Conservation (phyloP, 1,284 basidiomycete species). For the Abortiporus biennis region DNA sequence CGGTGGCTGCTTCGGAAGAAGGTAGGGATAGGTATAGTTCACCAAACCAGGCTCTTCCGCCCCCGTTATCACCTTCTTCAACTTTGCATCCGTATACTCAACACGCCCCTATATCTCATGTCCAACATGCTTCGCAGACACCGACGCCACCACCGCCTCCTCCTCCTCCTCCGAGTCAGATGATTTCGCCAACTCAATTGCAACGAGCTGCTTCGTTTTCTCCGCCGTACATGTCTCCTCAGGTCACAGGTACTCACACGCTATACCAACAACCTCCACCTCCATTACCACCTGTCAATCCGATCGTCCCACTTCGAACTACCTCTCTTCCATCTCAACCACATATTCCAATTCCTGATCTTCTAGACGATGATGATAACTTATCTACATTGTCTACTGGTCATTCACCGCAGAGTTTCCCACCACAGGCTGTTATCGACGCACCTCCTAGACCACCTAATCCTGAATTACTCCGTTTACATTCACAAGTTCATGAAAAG, state of each 20-base stretch:
- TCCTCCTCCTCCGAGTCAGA: conserved; percentile 2
- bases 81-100: background rate
- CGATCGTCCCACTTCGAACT: conserved; percentile 10
- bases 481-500: conserved; percentile 74
- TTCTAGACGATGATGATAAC: conserved; percentile 31
- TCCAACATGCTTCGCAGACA: background rate
- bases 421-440: conserved; percentile 26
- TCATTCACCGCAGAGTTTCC: conserved; percentile 12
- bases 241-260: conserved; percentile 9
- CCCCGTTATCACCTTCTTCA: background rate
- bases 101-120: conserved; percentile 1
- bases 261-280: conserved; percentile 18
- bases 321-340: conserved; percentile 20
- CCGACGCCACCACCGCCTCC: background rate
- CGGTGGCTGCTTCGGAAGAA: conserved; percentile 1
- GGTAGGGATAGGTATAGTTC: too few species aligned
- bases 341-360: conserved; percentile 24
- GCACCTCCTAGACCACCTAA: conserved; percentile 84
- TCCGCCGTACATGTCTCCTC: conserved; percentile 19
- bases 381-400: conserved; percentile 12
- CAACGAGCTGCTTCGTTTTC: conserved; percentile 15
- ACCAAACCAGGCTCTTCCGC: background rate
- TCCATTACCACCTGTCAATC: conserved; percentile 19
- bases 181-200: conserved; percentile 4
- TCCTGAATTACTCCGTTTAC: conserved; percentile 83